Conservation (phyloP, 2,329 filamentous ascomycete species). For the Fusarium mangiferae region DNA sequence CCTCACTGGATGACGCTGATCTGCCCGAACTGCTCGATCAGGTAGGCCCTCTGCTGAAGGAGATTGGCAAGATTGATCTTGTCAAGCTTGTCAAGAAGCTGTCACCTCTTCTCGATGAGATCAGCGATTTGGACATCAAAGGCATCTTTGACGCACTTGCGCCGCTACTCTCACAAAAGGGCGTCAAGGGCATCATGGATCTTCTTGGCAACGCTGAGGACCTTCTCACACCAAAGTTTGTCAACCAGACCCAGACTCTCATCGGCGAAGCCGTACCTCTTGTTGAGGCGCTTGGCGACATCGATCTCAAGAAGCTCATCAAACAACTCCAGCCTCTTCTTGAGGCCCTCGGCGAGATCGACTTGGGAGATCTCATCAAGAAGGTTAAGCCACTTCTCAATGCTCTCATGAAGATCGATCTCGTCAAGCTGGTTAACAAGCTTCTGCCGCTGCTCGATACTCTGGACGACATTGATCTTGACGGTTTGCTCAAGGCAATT, state of each 20-base stretch:
- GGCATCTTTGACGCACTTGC: constrained; percentile 47
- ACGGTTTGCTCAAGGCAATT: constrained; percentile 48
- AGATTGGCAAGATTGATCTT: constrained; percentile 47
- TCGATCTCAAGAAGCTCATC: constrained; percentile 51
- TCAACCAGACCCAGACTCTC: constrained; percentile 46
- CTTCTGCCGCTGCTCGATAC: constrained; percentile 47
- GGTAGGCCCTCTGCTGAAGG: constrained; percentile 46
- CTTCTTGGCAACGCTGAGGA: constrained; percentile 50
- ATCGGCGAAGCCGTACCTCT: constrained; percentile 52
- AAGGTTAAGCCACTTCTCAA: constrained; percentile 47
- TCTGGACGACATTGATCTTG: constrained; percentile 48
- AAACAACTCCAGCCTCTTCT: constrained; percentile 46
- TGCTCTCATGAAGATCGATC: constrained; percentile 45
- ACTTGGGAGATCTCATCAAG: constrained; percentile 47
- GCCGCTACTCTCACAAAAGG: constrained; percentile 49
- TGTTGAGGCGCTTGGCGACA: constrained; percentile 47
- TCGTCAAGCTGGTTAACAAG: constrained; percentile 44
- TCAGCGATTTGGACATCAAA: constrained; percentile 48
- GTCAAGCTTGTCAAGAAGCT: constrained; percentile 44
- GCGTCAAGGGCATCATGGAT: constrained; percentile 48
- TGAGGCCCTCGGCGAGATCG: constrained; percentile 47
- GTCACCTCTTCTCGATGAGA: constrained; percentile 45
- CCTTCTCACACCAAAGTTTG: constrained; percentile 46
- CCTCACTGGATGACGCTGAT: constrained; percentile 34
- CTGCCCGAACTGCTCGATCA: constrained; percentile 42